Evolutionary conservation across 225 moss, liverwort and hornwort genomes (phyloP), one percentile per base, ranked within the genome.

Genomic region (Pseudisothecium myosuroides): DNA sequence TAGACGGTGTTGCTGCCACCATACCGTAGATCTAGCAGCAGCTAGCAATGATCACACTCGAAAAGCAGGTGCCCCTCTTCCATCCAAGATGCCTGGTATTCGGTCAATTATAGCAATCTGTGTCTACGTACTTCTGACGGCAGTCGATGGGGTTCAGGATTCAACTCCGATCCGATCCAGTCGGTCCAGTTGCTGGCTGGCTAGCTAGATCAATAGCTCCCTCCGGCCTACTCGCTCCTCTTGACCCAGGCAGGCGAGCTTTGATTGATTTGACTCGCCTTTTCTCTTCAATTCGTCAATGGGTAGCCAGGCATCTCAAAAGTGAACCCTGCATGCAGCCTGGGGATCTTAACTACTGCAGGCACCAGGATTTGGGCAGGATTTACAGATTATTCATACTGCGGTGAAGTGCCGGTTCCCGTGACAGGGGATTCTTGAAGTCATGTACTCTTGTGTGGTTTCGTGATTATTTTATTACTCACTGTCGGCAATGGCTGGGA

Each of bases 311-410:
- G 84, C 14, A n/a, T 86, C 82, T 64, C 76, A 65, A 56, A 80
- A 87, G 67, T 81, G 88, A 88, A 73, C 60, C 59, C 56, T 86
- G 76, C 79, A 83, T 59, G 83, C 62, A 17, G 80, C 80, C 37
- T 37, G 84, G 60, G 66, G 61, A 90, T 89, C 90, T 84, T 39
- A 72, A 86, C 83, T 47, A 79, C 79, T 86, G 83, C 92, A 90
- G 66, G 73, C 50, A 78, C 88, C 90, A 80, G 62, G 90, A 92
- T 88, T 74, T 86, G 64, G 60, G 92, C 90, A 92, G 83, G 92
- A 92, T 90, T 92, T 90, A 36, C 90, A 90, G 88, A 75, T 52
- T 26, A 61, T 61, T 26, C 26, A 24, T 36, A 49, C 63, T 83
- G 86, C n/a, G 74, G 54, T 90, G 23, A 74, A 58, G 81, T 81